A percentile compares a stretch with the other conserved stretches of the same genome.
These are phyloP conservation scores for Rhizoclosmatium sp. DNA, from an alignment of 192 early-diverging fungal species.

Conservation along the genomic window DNA sequence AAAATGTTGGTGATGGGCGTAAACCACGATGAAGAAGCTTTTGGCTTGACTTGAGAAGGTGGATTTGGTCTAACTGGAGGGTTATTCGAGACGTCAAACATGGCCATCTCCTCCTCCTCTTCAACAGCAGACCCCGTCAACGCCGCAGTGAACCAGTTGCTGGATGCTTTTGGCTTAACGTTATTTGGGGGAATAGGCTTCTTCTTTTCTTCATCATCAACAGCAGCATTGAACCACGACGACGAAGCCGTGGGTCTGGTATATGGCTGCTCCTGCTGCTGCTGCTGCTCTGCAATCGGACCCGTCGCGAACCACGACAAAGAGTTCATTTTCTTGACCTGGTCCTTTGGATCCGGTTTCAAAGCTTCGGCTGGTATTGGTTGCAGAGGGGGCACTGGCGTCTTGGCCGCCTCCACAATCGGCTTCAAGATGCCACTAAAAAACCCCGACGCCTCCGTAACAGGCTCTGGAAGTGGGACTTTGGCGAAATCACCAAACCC, in stretches of 20 bases:
- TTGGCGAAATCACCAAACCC: slow-evolving; percentile 37
- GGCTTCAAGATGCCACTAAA: slow-evolving; percentile 24
- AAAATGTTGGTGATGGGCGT: slow-evolving; percentile 15
- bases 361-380: neutral
- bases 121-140: neutral
- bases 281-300: neutral
- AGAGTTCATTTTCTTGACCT: slow-evolving; percentile 23
- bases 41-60: neutral
- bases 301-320: slow-evolving; percentile 5
- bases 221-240: slow-evolving; percentile 1
- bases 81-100: neutral
- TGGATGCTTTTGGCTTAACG: slow-evolving; percentile 1
- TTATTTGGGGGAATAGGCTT: neutral
- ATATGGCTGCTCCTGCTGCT: neutral
- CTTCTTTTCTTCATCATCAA: neutral
- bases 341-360: neutral
- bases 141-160: neutral
- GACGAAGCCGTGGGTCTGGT: neutral
- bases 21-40: slow-evolving; percentile 21
- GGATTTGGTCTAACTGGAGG: neutral
- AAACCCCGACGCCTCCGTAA: neutral
- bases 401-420: neutral
- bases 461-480: neutral
- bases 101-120: neutral
- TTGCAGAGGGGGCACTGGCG: neutral